Percentiles rank a stretch among this genome's conserved stretches.
phyloP scores from a whole-genome alignment of 805 yeast species.

The Teunomyces tritomae region DNA sequence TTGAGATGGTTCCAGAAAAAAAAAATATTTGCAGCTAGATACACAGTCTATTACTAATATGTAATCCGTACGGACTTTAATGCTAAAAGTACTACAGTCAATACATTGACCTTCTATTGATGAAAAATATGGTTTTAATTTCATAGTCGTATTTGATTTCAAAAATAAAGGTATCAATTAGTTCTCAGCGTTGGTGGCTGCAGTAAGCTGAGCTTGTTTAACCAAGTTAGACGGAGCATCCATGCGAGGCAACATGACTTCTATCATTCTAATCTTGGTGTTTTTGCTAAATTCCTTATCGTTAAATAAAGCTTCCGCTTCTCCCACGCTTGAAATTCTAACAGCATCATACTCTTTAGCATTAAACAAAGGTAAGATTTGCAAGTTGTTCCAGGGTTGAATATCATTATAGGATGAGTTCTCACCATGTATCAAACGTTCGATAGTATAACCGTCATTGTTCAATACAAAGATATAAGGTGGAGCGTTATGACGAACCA shows the following conservation, averaged over 20 bases:
- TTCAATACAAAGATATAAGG: slow-evolving; percentile 70
- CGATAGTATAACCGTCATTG: slow-evolving; percentile 75
- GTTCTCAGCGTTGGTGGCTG: slow-evolving; percentile 12
- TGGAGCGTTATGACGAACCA: slow-evolving; percentile 62
- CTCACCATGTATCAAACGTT: slow-evolving; percentile 70
- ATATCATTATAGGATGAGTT: slow-evolving; percentile 63
- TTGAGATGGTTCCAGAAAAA: slow-evolving; percentile 4
- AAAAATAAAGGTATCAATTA: neutral
- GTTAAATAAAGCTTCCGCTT: slow-evolving; percentile 49
- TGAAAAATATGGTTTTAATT: too few relatives aligned
- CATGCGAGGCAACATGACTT: slow-evolving; percentile 64
- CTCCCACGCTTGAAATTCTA: slow-evolving; percentile 56
- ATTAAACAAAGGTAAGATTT: slow-evolving; percentile 57
- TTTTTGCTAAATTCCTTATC: slow-evolving; percentile 50
- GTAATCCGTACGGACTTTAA: too few relatives aligned
- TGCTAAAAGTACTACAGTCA: too few relatives aligned
- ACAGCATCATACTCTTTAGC: slow-evolving; percentile 55
- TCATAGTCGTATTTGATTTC: neutral
- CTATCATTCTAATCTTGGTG: slow-evolving; percentile 62
- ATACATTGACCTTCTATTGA: too few relatives aligned
- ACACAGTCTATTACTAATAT: too few relatives aligned
- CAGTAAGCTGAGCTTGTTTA: slow-evolving; percentile 17
- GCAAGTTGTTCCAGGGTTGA: slow-evolving; percentile 67
- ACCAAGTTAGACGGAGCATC: slow-evolving; percentile 67
- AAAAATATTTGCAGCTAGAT: slow-evolving; percentile 6